These are phyloP conservation scores for Akanthomyces dipterigenus DNA, from an alignment of 2,329 filamentous ascomycete species.

Conservation along the genomic window DNA sequence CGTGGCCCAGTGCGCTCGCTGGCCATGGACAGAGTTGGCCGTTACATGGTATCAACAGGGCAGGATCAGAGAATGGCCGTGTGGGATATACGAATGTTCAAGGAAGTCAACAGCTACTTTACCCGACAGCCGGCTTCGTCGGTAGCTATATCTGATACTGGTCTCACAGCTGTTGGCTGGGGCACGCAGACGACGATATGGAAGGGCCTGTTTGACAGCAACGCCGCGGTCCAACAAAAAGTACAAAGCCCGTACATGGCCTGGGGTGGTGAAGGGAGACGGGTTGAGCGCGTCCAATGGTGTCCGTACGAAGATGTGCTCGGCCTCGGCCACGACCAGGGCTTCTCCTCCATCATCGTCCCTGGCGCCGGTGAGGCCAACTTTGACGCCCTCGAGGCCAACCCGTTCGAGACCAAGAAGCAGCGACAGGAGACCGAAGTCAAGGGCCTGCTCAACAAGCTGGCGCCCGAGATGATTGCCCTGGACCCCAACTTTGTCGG, in stretches of 20 bases:
- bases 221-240: conserved; percentile 64
- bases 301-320: conserved; percentile 94
- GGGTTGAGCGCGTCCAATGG: conserved; percentile 77
- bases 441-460: conserved; percentile 82
- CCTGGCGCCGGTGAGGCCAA: conserved; percentile 96
- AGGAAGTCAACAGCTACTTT: conserved; percentile 84
- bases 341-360: conserved; percentile 84
- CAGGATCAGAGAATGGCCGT: conserved; percentile 90
- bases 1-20: conserved; percentile 80
- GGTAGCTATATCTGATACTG: conserved; percentile 81
- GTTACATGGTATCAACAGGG: conserved; percentile 91
- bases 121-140: conserved; percentile 76
- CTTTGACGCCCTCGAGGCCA: conserved; percentile 87
- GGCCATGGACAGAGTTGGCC: conserved; percentile 79
- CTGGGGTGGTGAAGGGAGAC: conserved; percentile 81
- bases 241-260: conserved; percentile 85
- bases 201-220: conserved; percentile 80
- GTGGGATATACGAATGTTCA: conserved; percentile 93
- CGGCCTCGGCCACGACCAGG: conserved; percentile 74
- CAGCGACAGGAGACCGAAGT: conserved; percentile 92
- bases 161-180: conserved; percentile 83
- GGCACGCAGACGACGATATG: conserved; percentile 85
- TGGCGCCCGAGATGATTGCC: conserved; percentile 95
- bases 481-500: conserved; percentile 90
- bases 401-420: conserved; percentile 90